Base-by-base conservation (phyloP, 2,329 filamentous ascomycete species). In the Fusarium nisikadoi region DNA sequence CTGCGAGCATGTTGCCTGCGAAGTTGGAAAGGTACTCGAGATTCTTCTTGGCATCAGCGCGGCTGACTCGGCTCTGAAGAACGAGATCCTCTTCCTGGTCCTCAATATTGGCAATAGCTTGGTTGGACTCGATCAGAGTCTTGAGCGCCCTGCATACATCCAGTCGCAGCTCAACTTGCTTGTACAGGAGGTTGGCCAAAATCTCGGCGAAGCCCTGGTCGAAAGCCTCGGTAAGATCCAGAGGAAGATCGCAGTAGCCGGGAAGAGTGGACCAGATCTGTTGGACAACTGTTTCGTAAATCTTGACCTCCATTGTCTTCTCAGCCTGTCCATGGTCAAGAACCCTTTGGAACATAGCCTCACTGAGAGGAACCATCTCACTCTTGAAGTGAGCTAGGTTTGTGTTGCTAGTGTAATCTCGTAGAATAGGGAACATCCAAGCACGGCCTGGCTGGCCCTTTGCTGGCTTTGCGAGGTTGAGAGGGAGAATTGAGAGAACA, bases 301-400 rank as follows among this genome's bases (percentile, higher is more conserved):
- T 97, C 86, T 99, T 99, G 79, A 96, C 89, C 80, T 98, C 94
- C 88, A 97, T 95, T 0, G 94, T 96, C 86, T 97, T 98, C 79
- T 95, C 93, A 19, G 90, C 90, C 27, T 89, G 85, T 19, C 93
- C 93, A 76, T 97, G 93, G 69, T 97, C 92, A 50, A 97, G 85
- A 9, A 98, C 93, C 73, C 89, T 91, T 80, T 98, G 94, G 81
- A 95, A 98, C 86, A 99, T 93, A 54, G 89, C 84, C 80, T 97
- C 93, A 79, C 95, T 98, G 29, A 99, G 85, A 20, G 96, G 94
- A 10, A 98, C 90, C 81, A 99, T 91, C 77, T 97, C 94, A 6
- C 87, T 85, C 75, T 91, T 92, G 86, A 99, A 99, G 81, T 98
- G 94, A 3, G 87, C 86, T 17, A 99, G 85, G 66, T 92, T 90